Base-by-base conservation (phyloP, 108 stramenopile genomes). In the Fragilaria radians region DNA sequence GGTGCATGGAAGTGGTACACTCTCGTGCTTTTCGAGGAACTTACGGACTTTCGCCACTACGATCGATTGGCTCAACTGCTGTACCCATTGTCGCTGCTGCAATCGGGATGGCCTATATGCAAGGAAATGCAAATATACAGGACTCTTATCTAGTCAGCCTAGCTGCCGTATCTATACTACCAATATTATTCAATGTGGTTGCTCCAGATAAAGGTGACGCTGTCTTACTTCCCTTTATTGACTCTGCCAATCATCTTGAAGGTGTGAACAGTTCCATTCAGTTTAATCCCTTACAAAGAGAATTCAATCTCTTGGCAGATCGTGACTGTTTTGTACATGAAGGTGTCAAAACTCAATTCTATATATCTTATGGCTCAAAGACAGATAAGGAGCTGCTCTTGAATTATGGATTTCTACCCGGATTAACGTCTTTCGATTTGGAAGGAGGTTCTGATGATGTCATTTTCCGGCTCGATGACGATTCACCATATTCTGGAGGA, bases 1-100 rank as follows among this genome's bases (percentile, higher is more conserved):
- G 88, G 88, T 74, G 80, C 48, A 85, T 89, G 88, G 88, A 89
- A 56, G 88, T 77, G 22, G 88, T 89, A 7, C 82, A 89, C 66
- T 83, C 82, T 22, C 66, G 88, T 30, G 82, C 83, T 24, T 89
- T 89, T 61, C 52, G 77, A 28, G 84, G 84, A 27, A 72, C 70
- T 48, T 81, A 73, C 56, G 76, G 71, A 26, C 67, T 61, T 48
- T 60, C 57, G 27, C 57, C 28, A 11, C 14, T 11, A 11, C 3
- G 17, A 23, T 21, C 48, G 18, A 4, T 73, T 17, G 55, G 66
- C 21, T 14, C 57, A 3, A 28, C 63, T n/a, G 65, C 63, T 3
- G 57, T 57, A n/a, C 71, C 77, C 0, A 29, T 65, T 3, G 31
- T 66, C 5, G 71, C 68, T 0, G 67, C 63, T 19, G 28, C 61